Evolutionary conservation across 139 green algal species (phyloP).

Genomic region (Chlamydomonas incerta): DNA sequence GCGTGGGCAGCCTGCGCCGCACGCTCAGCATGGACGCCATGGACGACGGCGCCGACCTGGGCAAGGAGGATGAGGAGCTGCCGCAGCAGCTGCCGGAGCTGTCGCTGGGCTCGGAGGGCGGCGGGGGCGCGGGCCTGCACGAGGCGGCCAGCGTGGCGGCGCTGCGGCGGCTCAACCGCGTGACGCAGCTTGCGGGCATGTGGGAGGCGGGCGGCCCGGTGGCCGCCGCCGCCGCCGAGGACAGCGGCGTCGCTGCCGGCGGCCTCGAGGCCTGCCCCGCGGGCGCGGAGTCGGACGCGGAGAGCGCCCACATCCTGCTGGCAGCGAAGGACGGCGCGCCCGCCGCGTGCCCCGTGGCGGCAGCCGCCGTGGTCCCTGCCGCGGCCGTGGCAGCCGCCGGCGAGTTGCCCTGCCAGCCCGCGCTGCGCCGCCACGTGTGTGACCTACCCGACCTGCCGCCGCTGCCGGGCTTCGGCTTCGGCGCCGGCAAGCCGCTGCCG

Average conservation of each 20-base stretch:
- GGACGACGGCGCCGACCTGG: no score
- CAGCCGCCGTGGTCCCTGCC: neutral
- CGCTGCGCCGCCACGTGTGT: neutral
- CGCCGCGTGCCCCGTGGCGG: neutral
- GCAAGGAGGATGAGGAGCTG: no score
- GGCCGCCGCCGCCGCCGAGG: neutral
- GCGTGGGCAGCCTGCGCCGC: no score
- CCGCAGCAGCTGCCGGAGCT: no score
- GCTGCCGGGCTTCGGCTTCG: neutral
- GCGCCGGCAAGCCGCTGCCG: neutral
- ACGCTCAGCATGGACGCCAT: no score
- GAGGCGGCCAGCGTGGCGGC: constrained; percentile 16
- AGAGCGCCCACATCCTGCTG: neutral
- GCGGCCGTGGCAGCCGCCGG: neutral
- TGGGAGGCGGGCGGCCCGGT: constrained; percentile 23
- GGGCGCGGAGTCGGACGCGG: neutral
- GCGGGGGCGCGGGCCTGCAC: neutral
- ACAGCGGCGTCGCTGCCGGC: neutral
- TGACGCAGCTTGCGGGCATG: constrained; percentile 22
- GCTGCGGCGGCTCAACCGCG: constrained; percentile 17
- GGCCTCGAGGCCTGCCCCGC: no score
- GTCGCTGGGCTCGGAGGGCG: neutral
- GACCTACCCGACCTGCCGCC: neutral
- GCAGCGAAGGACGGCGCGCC: no score
- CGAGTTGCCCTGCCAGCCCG: no score